These are phyloP conservation scores for Cryptococcus floricola DNA, from an alignment of 1,284 basidiomycete genomes.

Conservation along the genomic window DNA sequence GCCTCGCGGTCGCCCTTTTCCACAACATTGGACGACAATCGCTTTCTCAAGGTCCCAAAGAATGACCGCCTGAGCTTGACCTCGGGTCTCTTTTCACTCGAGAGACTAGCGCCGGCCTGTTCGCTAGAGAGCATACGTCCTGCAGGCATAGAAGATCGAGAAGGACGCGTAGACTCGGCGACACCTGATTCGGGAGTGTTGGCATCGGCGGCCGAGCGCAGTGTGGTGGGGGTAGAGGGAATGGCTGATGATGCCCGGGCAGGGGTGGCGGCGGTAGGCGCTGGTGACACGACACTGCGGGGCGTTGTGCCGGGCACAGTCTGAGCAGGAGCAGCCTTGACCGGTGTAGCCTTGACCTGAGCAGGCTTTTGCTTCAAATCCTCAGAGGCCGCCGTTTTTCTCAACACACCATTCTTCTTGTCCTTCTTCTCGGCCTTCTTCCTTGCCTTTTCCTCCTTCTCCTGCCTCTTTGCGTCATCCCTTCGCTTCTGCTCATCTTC, in stretches of 20 bases:
- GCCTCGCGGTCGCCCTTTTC: not conserved
- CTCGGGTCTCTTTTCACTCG: not conserved
- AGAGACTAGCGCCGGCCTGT: not conserved
- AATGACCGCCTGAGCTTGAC: constrained; percentile 16
- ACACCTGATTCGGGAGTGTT: not conserved
- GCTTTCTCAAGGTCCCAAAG: constrained; percentile 26
- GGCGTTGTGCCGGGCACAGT: constrained; percentile 1
- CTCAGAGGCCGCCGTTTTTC: constrained; percentile 4
- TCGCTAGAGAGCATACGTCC: not conserved
- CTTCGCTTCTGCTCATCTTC: constrained; percentile 19
- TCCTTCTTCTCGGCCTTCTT: constrained; percentile 24
- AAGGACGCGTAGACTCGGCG: constrained; percentile 1
- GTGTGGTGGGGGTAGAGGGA: constrained; percentile 4
- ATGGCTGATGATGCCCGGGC: not conserved
- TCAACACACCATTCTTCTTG: constrained; percentile 10
- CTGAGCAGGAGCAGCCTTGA: not conserved
- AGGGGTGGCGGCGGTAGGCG: not conserved
- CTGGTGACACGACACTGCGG: not conserved
- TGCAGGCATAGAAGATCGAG: not conserved
- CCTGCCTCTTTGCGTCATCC: constrained; percentile 24
- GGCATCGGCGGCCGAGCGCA: not conserved
- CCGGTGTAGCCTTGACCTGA: not conserved
- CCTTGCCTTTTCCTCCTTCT: constrained; percentile 23
- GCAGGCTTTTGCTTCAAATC: not conserved
- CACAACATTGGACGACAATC: constrained; percentile 9